Conservation (phyloP, 345 rosid genomes). For the Moricandia arvensis region DNA sequence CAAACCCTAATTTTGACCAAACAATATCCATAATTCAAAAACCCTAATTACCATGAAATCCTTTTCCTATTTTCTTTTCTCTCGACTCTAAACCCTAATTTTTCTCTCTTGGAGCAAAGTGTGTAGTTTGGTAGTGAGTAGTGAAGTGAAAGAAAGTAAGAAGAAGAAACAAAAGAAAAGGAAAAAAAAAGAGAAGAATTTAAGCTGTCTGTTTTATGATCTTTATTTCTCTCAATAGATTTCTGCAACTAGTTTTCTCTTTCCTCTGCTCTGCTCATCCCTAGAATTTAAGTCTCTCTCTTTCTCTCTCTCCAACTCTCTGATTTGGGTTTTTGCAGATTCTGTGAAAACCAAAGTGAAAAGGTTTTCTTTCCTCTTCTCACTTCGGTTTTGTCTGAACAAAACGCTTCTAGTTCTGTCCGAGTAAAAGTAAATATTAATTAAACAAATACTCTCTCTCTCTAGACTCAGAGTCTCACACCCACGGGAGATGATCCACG, state of each 20-base stretch:
- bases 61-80: background rate
- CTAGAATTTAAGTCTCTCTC: constrained; percentile 40
- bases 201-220: constrained; percentile 10
- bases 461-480: constrained; percentile 29
- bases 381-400: constrained; percentile 36
- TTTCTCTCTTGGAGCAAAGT: constrained; percentile 18
- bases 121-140: constrained; percentile 12
- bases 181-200: constrained; percentile 17
- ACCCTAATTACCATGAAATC: constrained; percentile 44
- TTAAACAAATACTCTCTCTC: constrained; percentile 29
- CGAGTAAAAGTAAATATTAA: constrained; percentile 12
- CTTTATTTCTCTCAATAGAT: constrained; percentile 24
- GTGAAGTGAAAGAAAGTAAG: constrained; percentile 31
- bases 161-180: constrained; percentile 7
- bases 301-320: background rate
- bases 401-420: constrained; percentile 38
- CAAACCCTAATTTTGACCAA: constrained; percentile 47
- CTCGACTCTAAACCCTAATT: background rate
- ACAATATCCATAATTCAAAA: constrained; percentile 37
- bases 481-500: constrained; percentile 37
- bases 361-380: constrained; percentile 36
- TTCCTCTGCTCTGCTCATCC: constrained; percentile 46
- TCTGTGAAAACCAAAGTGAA: constrained; percentile 37
- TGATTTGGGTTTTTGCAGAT: constrained; percentile 34
- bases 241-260: constrained; percentile 55